Evolutionary conservation across 768 basidiomycete genomes (phyloP).

Genomic region (Gymnopilus dilepis): DNA sequence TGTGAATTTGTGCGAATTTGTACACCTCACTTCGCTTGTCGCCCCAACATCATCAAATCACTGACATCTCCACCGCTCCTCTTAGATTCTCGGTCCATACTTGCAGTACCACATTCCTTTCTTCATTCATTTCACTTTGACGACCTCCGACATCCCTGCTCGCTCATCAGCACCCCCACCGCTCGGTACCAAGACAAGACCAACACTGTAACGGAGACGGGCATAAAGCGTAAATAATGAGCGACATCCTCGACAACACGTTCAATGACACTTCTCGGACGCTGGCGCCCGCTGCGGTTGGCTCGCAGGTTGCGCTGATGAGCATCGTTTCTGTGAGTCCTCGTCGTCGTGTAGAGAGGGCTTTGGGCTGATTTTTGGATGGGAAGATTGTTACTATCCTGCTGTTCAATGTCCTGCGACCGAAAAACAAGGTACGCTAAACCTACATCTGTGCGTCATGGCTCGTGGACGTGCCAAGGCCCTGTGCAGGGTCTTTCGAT

Average conservation of each 20-base stretch:
- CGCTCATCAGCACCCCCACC: conserved; percentile 5
- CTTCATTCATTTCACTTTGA: conserved; percentile 15
- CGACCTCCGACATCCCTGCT: too few relatives aligned
- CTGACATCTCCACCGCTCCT: neutral
- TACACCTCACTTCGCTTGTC: too few relatives aligned
- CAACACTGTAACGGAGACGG: too few relatives aligned
- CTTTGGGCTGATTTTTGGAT: neutral
- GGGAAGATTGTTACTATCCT: conserved; percentile 67
- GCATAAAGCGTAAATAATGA: too few relatives aligned
- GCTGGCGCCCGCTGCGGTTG: conserved; percentile 82
- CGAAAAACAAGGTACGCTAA: conserved; percentile 79
- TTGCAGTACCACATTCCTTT: conserved; percentile 14
- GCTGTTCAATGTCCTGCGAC: conserved; percentile 83
- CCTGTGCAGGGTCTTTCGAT: neutral
- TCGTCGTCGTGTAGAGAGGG: neutral
- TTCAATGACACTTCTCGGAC: conserved; percentile 56
- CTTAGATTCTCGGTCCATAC: conserved; percentile 4
- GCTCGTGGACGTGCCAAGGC: neutral
- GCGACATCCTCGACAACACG: conserved; percentile 36
- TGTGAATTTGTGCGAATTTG: conserved; percentile 9
- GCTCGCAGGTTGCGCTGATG: conserved; percentile 80
- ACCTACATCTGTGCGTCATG: neutral
- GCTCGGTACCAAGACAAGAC: too few relatives aligned
- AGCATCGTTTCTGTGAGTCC: conserved; percentile 67
- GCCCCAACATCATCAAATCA: too few relatives aligned